Conservation (phyloP, 1,284 basidiomycete species). For the Ustilago crameri region DNA sequence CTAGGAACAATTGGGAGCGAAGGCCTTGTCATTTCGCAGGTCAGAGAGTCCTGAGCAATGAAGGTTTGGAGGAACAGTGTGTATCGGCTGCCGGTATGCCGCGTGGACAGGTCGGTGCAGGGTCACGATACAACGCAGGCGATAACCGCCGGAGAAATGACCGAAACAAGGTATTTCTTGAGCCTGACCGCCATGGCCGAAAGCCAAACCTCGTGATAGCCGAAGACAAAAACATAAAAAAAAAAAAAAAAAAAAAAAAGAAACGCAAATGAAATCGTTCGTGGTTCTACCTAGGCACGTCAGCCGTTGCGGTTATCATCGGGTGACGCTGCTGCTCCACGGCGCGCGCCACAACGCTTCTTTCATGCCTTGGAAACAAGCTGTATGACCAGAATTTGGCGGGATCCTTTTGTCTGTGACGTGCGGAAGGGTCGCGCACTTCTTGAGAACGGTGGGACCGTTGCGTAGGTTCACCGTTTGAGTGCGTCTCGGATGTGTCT, state of each 20-base stretch:
- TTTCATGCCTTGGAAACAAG: background rate
- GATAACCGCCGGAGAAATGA: slow-evolving; percentile 16
- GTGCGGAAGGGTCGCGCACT: too few relatives aligned
- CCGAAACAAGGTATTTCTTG: slow-evolving; percentile 13
- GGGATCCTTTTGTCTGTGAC: background rate
- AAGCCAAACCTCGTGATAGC: slow-evolving; percentile 15
- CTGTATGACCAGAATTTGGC: background rate
- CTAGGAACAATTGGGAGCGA: too few relatives aligned
- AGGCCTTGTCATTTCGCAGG: too few relatives aligned
- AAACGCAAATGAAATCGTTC: background rate
- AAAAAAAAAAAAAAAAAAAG: slow-evolving; percentile 4
- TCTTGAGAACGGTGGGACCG: too few relatives aligned
- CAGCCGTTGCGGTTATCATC: background rate
- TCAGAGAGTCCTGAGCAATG: background rate
- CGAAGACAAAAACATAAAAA: slow-evolving; percentile 9
- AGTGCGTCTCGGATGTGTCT: slow-evolving; percentile 6
- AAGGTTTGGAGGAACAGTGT: background rate
- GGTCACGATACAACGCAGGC: slow-evolving; percentile 6
- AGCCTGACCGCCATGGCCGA: slow-evolving; percentile 30
- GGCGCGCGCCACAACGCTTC: background rate
- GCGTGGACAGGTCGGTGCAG: slow-evolving; percentile 5
- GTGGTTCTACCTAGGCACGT: background rate
- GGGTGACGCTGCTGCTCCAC: background rate
- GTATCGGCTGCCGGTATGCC: slow-evolving; percentile 11
- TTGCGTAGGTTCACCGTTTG: too few relatives aligned